Evolutionary conservation across 1,284 basidiomycete genomes (phyloP), one percentile per base, ranked within the genome.

Genomic region (Marasmius tenuissimus): DNA sequence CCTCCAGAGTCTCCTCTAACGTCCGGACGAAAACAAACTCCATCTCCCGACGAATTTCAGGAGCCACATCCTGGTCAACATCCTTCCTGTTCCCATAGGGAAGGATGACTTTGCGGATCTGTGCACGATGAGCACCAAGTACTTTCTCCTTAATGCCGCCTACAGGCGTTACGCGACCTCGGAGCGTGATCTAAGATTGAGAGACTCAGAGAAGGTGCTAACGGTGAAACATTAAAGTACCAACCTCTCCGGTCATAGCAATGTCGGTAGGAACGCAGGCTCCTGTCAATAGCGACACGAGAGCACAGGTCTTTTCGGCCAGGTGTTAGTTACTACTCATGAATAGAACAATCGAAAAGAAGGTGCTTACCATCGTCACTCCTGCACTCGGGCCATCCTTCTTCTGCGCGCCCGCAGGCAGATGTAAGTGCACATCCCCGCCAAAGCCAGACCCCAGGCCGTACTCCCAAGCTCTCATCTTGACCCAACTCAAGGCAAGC

Each of bases 331-430:
- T 22, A 34, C 65, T 47, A n/a, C 39, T 49, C 38, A 34, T 59
- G 59, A 27, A 27, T 47, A 2, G 8, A 47, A 47, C 9, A 47
- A 20, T 47, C 20, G 16, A 18, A 14, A 52, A 52, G 4, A 7
- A 27, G 54, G 58, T 38, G 11, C 73, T 60, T 61, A 91, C 89
- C 88, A 96, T 93, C 1, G 94, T 93, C 18, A 96, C 84, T 4
- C 94, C 94, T 0, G 94, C 94, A 67, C 89, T 92, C 0, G 94
- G 94, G 0, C 94, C 94, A 71, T 96, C 94, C 77, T 96, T 96
- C 80, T 89, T 93, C 72, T 94, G 90, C 1, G 92, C 91, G 1
- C 94, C 94, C 0, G 89, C 84, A 1, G 94, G 94, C 45, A 96
- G 77, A 71, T 97, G 94, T n/a, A 96, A 75, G 68, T 97, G 95